Base-by-base conservation (phyloP, 768 basidiomycete genomes). In the Astraeus odoratus region DNA sequence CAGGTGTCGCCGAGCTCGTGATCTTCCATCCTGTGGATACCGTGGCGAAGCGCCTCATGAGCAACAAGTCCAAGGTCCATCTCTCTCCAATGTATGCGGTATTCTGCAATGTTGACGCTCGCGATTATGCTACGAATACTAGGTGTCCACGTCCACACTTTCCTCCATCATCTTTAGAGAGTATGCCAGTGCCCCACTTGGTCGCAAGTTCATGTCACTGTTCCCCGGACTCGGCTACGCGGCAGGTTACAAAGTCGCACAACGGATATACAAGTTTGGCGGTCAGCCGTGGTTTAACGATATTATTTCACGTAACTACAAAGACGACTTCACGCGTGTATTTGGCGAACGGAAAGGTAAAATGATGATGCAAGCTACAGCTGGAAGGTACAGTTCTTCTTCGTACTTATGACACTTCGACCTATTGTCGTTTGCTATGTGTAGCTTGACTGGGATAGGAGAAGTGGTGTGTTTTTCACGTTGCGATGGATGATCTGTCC, bases 231-330 rank as follows among this genome's bases (percentile, higher is more conserved):
- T 99, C 3, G 95, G 95, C 2, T 99, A 99, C 61, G 95, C 96
- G 4, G 96, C 95, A 22, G 94, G 96, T 4, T 99, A 98, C 81
- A 99, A 98, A 66, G 70, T 97, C 58, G 68, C 90, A 0, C 93
- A 97, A 67, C 80, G 93, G 42, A 77, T 91, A 57, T 95, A 94
- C 81, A 99, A 96, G 69, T 99, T 98, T 57, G 95, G 95, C 50
- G 95, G 95, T 5, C 95, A 99, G 68, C 95, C 95, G 12, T 98
- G 83, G 77, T 96, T 97, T 68, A 86, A 92, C 68, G 96, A 98
- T 69, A 56, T 94, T 61, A 82, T 99, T 65, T 75, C 75, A 52
- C 78, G 76, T 57, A 74, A 93, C 67, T 90, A 85, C 73, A 87
- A 86, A 65, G 70, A 75, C n/a, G 59, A 71, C 43, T 96, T 95